A percentile compares a stretch with the other conserved stretches of the same genome.
These are phyloP conservation scores for Diplodia mutila DNA, from an alignment of 2,329 filamentous ascomycete species.

Conservation along the genomic window DNA sequence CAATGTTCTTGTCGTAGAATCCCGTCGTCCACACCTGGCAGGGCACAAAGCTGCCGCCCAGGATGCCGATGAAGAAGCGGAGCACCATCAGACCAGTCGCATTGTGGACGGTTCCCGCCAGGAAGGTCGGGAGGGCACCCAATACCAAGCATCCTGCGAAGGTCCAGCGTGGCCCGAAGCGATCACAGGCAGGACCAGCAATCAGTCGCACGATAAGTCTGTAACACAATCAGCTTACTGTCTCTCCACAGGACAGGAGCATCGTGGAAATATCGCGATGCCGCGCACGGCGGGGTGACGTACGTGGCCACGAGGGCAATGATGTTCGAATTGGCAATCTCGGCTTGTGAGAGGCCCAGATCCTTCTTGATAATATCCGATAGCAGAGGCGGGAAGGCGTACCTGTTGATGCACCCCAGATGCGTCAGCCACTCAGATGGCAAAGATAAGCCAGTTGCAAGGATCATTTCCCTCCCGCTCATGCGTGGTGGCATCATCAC, in stretches of 20 bases:
- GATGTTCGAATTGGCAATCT: slow-evolving; percentile 90
- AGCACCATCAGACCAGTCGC: slow-evolving; percentile 70
- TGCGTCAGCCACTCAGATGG: slow-evolving; percentile 1
- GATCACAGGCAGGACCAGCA: slow-evolving; percentile 83
- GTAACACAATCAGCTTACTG: slow-evolving; percentile 30
- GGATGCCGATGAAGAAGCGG: slow-evolving; percentile 79
- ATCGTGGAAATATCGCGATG: no score
- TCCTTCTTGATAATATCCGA: slow-evolving; percentile 79
- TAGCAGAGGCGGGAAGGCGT: slow-evolving; percentile 85
- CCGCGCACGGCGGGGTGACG: slow-evolving; percentile 1
- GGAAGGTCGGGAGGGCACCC: slow-evolving; percentile 78
- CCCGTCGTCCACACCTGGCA: slow-evolving; percentile 93
- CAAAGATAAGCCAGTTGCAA: slow-evolving; percentile 2
- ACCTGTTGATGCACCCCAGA: slow-evolving; percentile 55
- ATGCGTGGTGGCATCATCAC: slow-evolving; percentile 24
- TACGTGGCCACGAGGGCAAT: slow-evolving; percentile 65
- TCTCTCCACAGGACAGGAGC: slow-evolving; percentile 34
- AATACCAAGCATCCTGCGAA: slow-evolving; percentile 78
- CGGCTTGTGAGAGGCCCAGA: slow-evolving; percentile 67
- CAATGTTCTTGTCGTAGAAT: slow-evolving; percentile 91
- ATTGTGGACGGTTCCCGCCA: slow-evolving; percentile 75
- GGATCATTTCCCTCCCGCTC: neutral
- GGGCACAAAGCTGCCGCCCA: slow-evolving; percentile 78
- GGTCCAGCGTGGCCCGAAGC: slow-evolving; percentile 77
- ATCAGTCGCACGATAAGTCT: slow-evolving; percentile 73